Percentiles rank a stretch among this genome's conserved stretches.
phyloP scores from a whole-genome alignment of 257 asterid species.

The Salvia hispanica region DNA sequence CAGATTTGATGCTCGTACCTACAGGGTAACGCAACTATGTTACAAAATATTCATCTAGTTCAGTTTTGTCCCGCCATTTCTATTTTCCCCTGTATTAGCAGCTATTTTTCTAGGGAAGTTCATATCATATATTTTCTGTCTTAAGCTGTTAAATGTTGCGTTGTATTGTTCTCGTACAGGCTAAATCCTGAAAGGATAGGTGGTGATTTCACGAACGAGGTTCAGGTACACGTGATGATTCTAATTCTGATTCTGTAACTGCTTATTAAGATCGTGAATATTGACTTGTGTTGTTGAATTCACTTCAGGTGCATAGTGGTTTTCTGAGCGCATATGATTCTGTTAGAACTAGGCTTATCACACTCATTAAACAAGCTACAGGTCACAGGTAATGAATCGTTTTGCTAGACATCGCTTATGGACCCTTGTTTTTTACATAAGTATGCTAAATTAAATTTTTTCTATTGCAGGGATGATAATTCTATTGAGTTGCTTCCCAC shows the following conservation, averaged over 20 bases:
- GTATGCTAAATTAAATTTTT: constrained; percentile 24
- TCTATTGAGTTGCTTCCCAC: constrained; percentile 45
- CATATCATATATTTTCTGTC: constrained; percentile 5
- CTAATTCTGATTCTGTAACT: constrained; percentile 17
- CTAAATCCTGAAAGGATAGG: constrained; percentile 96
- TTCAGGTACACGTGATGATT: constrained; percentile 56
- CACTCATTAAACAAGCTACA: constrained; percentile 76
- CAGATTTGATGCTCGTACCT: constrained; percentile 92
- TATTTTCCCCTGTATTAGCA: not conserved
- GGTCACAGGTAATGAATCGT: constrained; percentile 50
- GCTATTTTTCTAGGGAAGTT: constrained; percentile 17
- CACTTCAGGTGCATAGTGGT: constrained; percentile 87
- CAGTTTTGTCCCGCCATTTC: not conserved
- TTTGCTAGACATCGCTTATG: too few relatives aligned
- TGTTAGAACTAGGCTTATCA: constrained; percentile 77
- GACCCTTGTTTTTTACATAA: not conserved
- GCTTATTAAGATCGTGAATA: constrained; percentile 2
- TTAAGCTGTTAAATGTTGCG: not conserved
- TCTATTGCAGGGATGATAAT: constrained; percentile 59
- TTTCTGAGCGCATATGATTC: constrained; percentile 95
- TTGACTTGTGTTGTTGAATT: constrained; percentile 15
- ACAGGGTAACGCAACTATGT: constrained; percentile 68
- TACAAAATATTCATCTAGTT: constrained; percentile 4
- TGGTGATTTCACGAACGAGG: constrained; percentile 88
- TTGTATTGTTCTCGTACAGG: constrained; percentile 51